phyloP scores from a whole-genome alignment of 768 basidiomycete species.

The Termitomyces heimii region DNA sequence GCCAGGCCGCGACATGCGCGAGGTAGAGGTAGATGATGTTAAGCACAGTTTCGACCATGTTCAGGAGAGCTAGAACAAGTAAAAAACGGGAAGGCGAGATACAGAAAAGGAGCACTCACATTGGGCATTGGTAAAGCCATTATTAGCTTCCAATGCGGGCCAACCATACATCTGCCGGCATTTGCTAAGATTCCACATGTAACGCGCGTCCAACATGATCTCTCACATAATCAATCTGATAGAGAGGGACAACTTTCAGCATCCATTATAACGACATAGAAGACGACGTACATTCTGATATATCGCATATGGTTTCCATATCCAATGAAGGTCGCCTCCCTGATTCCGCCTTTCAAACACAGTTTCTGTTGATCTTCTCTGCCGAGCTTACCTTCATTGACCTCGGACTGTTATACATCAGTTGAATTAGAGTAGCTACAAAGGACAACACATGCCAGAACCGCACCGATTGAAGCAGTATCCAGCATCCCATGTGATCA shows the following conservation, averaged over 20 bases:
- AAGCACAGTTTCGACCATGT: slow-evolving; percentile 71
- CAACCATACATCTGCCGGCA: slow-evolving; percentile 62
- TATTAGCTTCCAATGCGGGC: slow-evolving; percentile 51
- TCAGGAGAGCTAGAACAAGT: slow-evolving; percentile 57
- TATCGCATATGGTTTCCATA: slow-evolving; percentile 79
- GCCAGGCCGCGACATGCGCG: slow-evolving; percentile 53
- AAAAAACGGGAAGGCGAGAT: not conserved
- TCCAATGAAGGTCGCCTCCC: slow-evolving; percentile 89
- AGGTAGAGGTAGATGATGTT: slow-evolving; percentile 75
- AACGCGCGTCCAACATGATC: not conserved
- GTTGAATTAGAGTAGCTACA: not conserved
- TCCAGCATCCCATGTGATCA: slow-evolving; percentile 76
- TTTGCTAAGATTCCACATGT: not conserved
- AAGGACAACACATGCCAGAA: not conserved
- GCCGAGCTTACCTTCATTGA: slow-evolving; percentile 57
- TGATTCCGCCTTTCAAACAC: slow-evolving; percentile 11
- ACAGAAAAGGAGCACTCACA: slow-evolving; percentile 35
- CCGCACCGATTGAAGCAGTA: slow-evolving; percentile 79
- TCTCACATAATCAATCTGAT: slow-evolving; percentile 28
- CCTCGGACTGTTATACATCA: slow-evolving; percentile 49
- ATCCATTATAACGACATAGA: slow-evolving; percentile 24
- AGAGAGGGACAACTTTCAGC: not conserved
- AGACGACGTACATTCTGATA: slow-evolving; percentile 55
- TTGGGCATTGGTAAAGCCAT: slow-evolving; percentile 86
- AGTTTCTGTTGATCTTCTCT: not conserved